Percentiles rank a stretch among this genome's conserved stretches.
These are phyloP conservation scores for Symbiodinium pilosum DNA, from an alignment of 73 alveolate genomes.

Conservation along the genomic window DNA sequence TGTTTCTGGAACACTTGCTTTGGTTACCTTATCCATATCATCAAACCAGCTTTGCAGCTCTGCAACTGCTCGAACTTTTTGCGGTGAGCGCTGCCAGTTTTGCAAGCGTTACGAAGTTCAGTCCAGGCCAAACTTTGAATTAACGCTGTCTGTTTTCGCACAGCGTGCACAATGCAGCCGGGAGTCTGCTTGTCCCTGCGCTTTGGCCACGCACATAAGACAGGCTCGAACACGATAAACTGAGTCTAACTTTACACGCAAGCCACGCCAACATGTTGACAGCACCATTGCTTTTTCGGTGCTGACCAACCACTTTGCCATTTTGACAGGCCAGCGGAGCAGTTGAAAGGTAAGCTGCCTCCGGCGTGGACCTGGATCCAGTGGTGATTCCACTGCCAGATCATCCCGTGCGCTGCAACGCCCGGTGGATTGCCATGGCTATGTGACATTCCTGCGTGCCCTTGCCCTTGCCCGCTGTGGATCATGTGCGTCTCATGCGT, in stretches of 20 bases:
- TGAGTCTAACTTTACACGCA: neutral
- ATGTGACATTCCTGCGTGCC: neutral
- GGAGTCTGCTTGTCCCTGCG: neutral
- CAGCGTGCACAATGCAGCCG: neutral
- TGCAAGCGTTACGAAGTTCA: neutral
- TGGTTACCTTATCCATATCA: neutral
- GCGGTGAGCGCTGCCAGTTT: neutral
- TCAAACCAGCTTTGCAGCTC: neutral
- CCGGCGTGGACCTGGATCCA: neutral
- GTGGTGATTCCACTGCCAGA: slow-evolving; percentile 4
- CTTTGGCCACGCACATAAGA: neutral
- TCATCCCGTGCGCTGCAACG: slow-evolving; percentile 47
- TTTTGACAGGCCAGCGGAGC: neutral
- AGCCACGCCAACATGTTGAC: neutral
- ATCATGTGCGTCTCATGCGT: neutral
- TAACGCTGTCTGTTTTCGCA: neutral
- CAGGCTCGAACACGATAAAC: neutral
- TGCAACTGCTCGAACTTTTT: neutral
- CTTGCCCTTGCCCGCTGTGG: neutral
- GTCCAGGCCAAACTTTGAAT: neutral
- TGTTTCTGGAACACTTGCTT: neutral
- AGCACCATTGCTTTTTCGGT: neutral
- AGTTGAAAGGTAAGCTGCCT: neutral
- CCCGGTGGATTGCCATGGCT: slow-evolving; percentile 41
- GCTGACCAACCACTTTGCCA: slow-evolving; percentile 7